phyloP scores from a whole-genome alignment of 2,329 filamentous ascomycete genomes.

The Cytospora leucostoma region DNA sequence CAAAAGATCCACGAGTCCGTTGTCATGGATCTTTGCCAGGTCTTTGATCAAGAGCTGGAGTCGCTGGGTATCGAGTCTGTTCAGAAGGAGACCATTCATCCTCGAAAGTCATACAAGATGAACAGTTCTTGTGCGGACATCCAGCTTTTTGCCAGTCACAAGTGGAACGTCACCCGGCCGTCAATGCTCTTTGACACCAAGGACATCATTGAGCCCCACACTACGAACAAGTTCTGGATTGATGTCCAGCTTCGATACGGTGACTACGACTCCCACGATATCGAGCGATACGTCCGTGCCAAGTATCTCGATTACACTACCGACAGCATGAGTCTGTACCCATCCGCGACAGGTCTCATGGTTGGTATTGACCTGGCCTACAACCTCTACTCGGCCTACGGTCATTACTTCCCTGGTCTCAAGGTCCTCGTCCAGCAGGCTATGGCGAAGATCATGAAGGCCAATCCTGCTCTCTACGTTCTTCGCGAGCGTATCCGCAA shows the following conservation, averaged over 20 bases:
- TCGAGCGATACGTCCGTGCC: conserved; percentile 93
- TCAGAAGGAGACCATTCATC: conserved; percentile 98
- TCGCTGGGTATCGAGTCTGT: conserved; percentile 95
- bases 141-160: conserved; percentile 93
- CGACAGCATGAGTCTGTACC: conserved; percentile 98
- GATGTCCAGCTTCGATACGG: conserved; percentile 96
- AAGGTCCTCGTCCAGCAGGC: conserved; percentile 96
- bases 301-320: conserved; percentile 99
- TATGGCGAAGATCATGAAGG: conserved; percentile 99
- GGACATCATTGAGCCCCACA: conserved; percentile 88
- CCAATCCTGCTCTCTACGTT: conserved; percentile 94
- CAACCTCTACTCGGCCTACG: conserved; percentile 97
- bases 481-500: conserved; percentile 97
- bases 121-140: conserved; percentile 99
- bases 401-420: conserved; percentile 96
- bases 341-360: conserved; percentile 95
- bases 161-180: conserved; percentile 96
- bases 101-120: conserved; percentile 99
- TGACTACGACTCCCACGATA: conserved; percentile 98
- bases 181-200: conserved; percentile 95
- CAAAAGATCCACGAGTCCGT: conserved; percentile 98
- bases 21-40: conserved; percentile 98
- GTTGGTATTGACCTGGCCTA: conserved; percentile 97
- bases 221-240: conserved; percentile 99
- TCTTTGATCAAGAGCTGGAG: conserved; percentile 96